A percentile compares a stretch with the other conserved stretches of the same genome.
phyloP scores from a whole-genome alignment of 352 stramenopile species.

The Phytophthora ramorum region DNA sequence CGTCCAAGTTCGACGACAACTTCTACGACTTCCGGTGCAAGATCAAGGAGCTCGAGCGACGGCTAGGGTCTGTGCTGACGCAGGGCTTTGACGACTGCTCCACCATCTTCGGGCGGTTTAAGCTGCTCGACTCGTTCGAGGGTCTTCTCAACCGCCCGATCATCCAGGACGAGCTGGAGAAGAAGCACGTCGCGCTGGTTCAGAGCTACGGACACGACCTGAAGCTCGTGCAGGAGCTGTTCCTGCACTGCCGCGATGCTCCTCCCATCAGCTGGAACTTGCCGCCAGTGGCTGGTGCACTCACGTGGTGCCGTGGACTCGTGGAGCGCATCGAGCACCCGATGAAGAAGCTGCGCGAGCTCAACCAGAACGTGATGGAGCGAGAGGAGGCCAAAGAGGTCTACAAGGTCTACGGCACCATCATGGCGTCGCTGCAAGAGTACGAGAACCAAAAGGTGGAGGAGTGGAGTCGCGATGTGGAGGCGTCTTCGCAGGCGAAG shows the following conservation, averaged over 20 bases:
- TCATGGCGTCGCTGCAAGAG: constrained; percentile 96
- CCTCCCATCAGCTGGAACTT: constrained; percentile 96
- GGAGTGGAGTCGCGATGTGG: constrained; percentile 96
- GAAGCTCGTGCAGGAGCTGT: constrained; percentile 97
- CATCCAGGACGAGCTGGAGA: constrained; percentile 97
- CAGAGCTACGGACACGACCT: constrained; percentile 97
- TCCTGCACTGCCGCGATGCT: constrained; percentile 93
- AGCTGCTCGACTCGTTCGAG: constrained; percentile 98
- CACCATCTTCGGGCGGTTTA: constrained; percentile 98
- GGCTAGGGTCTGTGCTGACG: constrained; percentile 96
- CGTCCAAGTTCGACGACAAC: constrained; percentile 97
- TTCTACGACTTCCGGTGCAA: constrained; percentile 98
- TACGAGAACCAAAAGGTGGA: constrained; percentile 98
- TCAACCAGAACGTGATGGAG: constrained; percentile 97
- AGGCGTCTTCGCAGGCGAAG: constrained; percentile 95
- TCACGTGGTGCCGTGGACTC: constrained; percentile 96
- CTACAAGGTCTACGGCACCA: constrained; percentile 96
- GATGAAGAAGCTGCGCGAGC: constrained; percentile 96
- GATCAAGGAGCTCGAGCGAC: constrained; percentile 98
- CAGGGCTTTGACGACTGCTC: constrained; percentile 98
- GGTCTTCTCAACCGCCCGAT: constrained; percentile 94
- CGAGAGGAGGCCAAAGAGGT: constrained; percentile 98
- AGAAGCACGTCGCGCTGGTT: constrained; percentile 97
- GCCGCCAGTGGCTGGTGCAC: constrained; percentile 93
- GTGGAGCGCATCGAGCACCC: constrained; percentile 97